A percentile compares a stretch with the other conserved stretches of the same genome.
Conservation (phyloP, 768 basidiomycete species). For the Phylloporus sp. region DNA sequence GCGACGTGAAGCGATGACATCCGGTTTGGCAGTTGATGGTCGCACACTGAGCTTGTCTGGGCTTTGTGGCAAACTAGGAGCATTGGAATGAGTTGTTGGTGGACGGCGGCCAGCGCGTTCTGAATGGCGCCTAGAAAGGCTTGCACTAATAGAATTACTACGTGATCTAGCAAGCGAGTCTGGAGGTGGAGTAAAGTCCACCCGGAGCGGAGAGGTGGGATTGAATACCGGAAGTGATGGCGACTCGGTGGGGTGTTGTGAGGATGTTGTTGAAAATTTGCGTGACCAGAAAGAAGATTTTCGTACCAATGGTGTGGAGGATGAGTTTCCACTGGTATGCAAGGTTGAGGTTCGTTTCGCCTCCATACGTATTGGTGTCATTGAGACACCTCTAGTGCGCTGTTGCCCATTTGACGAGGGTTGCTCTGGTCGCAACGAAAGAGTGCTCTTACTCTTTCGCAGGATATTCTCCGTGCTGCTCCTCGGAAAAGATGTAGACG, state of each 20-base stretch:
- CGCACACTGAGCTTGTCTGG: conserved; percentile 10
- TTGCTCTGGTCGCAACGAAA: conserved; percentile 21
- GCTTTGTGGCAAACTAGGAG: conserved; percentile 12
- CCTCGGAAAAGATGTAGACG: conserved; percentile 33
- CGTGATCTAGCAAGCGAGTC: conserved; percentile 17
- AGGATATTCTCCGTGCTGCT: conserved; percentile 22
- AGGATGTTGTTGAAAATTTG: conserved; percentile 40
- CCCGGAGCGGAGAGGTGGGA: conserved; percentile 41
- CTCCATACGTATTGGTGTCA: conserved; percentile 43
- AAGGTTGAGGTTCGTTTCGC: conserved; percentile 43
- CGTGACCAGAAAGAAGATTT: conserved; percentile 68
- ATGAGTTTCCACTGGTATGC: conserved; percentile 14
- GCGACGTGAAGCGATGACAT: conserved; percentile 13
- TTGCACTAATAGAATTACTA: conserved; percentile 19
- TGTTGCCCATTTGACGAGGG: conserved; percentile 19
- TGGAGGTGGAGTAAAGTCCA: conserved; percentile 27
- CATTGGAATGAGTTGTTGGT: conserved; percentile 4
- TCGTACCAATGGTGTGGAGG: conserved; percentile 44
- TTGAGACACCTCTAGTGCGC: conserved; percentile 54
- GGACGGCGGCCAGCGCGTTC: conserved; percentile 23
- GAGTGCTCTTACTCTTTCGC: conserved; percentile 54
- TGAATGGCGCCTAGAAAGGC: conserved; percentile 46
- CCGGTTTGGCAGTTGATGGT: conserved; percentile 17
- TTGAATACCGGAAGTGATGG: conserved; percentile 38
- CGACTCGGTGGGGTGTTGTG: conserved; percentile 28